These are phyloP conservation scores for Quercus mongolica DNA, from an alignment of 306 rosid species.

Conservation along the genomic window DNA sequence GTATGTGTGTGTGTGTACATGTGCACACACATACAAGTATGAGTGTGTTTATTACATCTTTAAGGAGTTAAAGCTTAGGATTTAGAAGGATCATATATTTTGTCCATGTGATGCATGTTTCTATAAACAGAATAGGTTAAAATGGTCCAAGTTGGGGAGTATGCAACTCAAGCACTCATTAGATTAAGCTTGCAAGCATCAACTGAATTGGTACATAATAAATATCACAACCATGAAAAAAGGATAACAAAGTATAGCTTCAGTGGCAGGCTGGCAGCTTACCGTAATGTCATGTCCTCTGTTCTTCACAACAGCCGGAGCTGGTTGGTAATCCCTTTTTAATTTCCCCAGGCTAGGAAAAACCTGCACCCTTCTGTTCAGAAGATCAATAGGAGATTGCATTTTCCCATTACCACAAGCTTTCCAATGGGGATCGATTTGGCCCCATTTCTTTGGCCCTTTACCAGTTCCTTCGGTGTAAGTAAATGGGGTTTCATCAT, in stretches of 20 bases:
- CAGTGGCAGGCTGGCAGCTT: conserved; percentile 10
- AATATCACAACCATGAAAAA: neutral
- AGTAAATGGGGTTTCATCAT: conserved; percentile 33
- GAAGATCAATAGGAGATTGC: conserved; percentile 83
- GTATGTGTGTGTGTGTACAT: neutral
- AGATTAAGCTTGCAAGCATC: neutral
- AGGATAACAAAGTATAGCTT: neutral
- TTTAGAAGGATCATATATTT: neutral
- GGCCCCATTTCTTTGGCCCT: conserved; percentile 73
- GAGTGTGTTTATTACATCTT: neutral
- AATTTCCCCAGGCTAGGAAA: conserved; percentile 48
- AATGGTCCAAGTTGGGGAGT: neutral
- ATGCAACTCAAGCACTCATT: neutral
- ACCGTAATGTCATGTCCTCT: conserved; percentile 68
- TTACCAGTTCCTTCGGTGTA: conserved; percentile 47
- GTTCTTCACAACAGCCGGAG: conserved; percentile 55
- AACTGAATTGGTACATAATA: neutral
- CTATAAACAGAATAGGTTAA: neutral
- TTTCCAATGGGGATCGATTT: conserved; percentile 60
- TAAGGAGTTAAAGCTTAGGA: neutral
- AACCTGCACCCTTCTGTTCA: conserved; percentile 30
- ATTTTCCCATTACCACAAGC: conserved; percentile 50
- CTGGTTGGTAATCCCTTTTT: conserved; percentile 44
- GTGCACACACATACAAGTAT: neutral
- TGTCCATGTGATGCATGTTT: neutral